Conservation (phyloP, 805 yeast genomes). For the Metschnikowia bowlesiae region DNA sequence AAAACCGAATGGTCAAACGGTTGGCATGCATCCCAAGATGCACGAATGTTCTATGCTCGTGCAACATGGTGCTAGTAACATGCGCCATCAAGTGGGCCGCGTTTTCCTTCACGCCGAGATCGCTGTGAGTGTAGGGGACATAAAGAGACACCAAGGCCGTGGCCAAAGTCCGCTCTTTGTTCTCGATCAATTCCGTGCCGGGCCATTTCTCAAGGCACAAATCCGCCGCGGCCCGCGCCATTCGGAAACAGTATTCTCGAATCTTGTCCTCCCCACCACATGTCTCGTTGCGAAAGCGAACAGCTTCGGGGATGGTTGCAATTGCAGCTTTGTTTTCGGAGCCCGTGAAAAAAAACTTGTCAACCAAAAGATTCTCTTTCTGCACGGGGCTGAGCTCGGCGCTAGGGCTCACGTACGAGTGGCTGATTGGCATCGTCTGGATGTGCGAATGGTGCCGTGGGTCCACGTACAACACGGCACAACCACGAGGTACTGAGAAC, state of each 20-base stretch:
- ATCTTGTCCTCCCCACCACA: conserved; percentile 62
- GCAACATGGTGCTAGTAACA: conserved; percentile 6
- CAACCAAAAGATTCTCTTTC: conserved; percentile 28
- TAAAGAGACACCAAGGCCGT: conserved; percentile 44
- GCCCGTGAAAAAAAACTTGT: conserved; percentile 49
- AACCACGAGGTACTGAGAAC: conserved; percentile 55
- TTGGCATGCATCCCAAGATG: conserved; percentile 42
- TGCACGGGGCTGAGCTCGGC: conserved; percentile 20
- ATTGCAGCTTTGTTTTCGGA: conserved; percentile 45
- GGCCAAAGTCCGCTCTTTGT: conserved; percentile 29
- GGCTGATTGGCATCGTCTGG: conserved; percentile 58
- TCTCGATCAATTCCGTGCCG: conserved; percentile 34
- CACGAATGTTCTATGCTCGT: conserved; percentile 38
- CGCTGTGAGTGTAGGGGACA: conserved; percentile 25
- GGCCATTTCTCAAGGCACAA: conserved; percentile 35
- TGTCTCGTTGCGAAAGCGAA: conserved; percentile 46
- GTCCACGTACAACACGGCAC: conserved; percentile 56
- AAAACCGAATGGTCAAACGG: conserved; percentile 38
- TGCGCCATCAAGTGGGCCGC: conserved; percentile 3
- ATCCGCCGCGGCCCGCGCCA: conserved; percentile 44
- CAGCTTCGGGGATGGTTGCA: conserved; percentile 43
- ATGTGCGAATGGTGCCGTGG: conserved; percentile 45
- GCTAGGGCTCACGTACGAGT: conserved; percentile 36
- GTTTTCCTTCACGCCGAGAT: conserved; percentile 2
- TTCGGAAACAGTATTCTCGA: conserved; percentile 39